Base-by-base conservation (phyloP, 2,329 filamentous ascomycete species). In the Xylaria hypoxylon region DNA sequence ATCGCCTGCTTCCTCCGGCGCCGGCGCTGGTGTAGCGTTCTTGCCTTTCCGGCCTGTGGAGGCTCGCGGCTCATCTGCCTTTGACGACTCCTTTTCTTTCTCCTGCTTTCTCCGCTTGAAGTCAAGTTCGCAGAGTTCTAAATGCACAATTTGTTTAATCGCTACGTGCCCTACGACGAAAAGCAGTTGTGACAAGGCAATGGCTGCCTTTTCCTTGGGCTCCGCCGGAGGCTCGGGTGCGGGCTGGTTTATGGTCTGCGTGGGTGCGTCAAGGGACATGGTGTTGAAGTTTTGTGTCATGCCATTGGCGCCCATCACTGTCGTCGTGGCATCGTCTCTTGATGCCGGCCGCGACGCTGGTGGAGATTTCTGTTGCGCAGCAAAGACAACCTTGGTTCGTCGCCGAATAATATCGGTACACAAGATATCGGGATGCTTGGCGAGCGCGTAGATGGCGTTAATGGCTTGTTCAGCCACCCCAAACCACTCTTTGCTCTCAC, bases 71-170 rank as follows among this genome's bases (percentile, higher is more conserved):
- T 77, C 76, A 8, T 83, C 79, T 2, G 73, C 65, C 71, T 84
- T 84, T 0, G 82, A 79, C 2, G 81, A 75, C 15, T 80, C 85
- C 82, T 93, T 94, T 76, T 96, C 92, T 73, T 94, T 93, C 67
- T 96, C 93, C 45, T 92, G 91, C 83, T 99, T 99, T 71, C 95
- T 88, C 60, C 95, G 92, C 83, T 99, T 99, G 80, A 99, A 99
- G 79, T 99, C 96, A 56, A 96, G 89, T 77, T 99, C 96, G 77
- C 94, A 97, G n/a, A 98, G 85, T 75, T 99, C 96, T 11, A 99
- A 87, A 77, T 99, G 96, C 0, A 99, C 96, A 73, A 99, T 99
- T 77, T 99, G 96, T 81, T 99, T 99, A 77, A 99, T 96, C 15
- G 96, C 96, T 53, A 98, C 92, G 76, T 99, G 96, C 0, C 96